Base-by-base conservation (phyloP, 331 rosid species). In the Quercus phellos region DNA sequence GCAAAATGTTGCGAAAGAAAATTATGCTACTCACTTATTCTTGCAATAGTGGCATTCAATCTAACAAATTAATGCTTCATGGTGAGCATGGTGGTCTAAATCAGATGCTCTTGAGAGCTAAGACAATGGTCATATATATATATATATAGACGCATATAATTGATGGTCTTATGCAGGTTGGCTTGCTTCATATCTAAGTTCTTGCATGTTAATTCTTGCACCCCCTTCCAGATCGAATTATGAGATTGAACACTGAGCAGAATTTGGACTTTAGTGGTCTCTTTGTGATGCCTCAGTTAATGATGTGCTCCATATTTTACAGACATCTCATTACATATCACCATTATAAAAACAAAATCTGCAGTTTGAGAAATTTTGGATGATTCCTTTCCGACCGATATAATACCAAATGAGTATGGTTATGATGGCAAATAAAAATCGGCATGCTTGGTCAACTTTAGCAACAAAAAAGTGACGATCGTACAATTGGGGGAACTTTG, bases 401-500 rank as follows among this genome's bases (percentile, higher is more conserved):
- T 63, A 35, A 9, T 66, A 21, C 24, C 27, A 34, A 66, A 32
- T 34, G 24, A 18, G 29, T 17, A 72, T 55, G 76, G 75, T 75
- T 61, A 74, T 70, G 38, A 51, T 68, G 77, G 67, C 38, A 76
- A 59, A 76, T 72, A 71, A 35, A 81, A 75, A 73, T 29, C 70
- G 69, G 78, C 79, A 80, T 80, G 87, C 79, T 70, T 80, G 19
- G 66, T 35, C 74, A 63, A 53, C 87, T 32, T 80, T 79, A 38
- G 68, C 68, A 38, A 74, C 69, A 55, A 68, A 43, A 46, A 67
- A 51, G 21, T 21, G 68, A 35, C 42, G 51, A 66, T 74, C 51
- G 51, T 70, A 7, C 17, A n/a, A 34, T 54, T 78, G 78, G 30
- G 30, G 14, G 61, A 68, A 68, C 42, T 70, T 51, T 74, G 74